Evolutionary conservation across 495 filamentous ascomycete species (phyloP).

Genomic region (Hyaloscypha finlandica): DNA sequence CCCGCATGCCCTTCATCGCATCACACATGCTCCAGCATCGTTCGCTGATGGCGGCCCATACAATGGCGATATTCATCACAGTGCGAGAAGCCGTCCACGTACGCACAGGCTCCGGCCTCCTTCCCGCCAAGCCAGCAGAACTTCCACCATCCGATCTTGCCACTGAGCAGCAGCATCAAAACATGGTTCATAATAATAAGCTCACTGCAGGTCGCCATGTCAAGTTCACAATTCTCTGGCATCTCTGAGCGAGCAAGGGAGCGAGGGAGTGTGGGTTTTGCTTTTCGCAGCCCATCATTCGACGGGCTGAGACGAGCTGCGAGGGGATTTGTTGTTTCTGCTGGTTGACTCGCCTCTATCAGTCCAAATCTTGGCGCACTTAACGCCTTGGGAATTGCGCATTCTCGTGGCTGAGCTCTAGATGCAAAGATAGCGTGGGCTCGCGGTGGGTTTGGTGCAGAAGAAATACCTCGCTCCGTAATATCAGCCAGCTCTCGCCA

Average conservation of each 20-base stretch:
- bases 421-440: neutral
- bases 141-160: neutral
- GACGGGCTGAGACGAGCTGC: neutral
- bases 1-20: slow-evolving; percentile 5
- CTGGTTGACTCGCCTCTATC: slow-evolving; percentile 5
- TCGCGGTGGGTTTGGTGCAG: neutral
- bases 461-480: neutral
- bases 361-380: neutral
- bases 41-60: neutral
- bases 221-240: neutral
- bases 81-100: neutral
- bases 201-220: neutral
- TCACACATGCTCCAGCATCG: neutral
- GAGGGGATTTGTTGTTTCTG: neutral
- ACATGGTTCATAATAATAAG: slow-evolving; percentile 1
- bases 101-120: neutral
- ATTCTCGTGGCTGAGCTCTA: slow-evolving; percentile 7
- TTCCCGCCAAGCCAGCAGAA: neutral
- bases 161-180: neutral
- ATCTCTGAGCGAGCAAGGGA: too few species aligned
- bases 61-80: neutral
- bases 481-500: neutral
- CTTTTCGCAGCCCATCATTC: neutral
- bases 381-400: slow-evolving; percentile 1
- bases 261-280: neutral